Base-by-base conservation (phyloP, 441 rosid genomes). In the Syzygium syzygioides region DNA sequence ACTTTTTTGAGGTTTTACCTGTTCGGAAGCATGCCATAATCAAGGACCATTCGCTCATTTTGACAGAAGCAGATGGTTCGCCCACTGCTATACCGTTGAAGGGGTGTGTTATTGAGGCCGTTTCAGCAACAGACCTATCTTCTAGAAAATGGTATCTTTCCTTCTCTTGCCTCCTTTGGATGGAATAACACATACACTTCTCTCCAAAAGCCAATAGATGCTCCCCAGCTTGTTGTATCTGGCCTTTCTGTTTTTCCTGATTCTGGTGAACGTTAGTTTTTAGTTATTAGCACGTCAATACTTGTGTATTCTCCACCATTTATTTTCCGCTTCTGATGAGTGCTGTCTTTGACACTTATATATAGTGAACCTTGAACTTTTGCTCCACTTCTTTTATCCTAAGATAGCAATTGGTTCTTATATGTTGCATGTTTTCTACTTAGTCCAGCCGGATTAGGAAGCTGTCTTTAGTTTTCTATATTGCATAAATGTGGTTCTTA, bases 61-160 rank as follows among this genome's bases (percentile, higher is more conserved):
- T 96, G 90, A 92, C 90, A 4, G 94, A 94, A 68, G 17, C 95
- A 62, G 96, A 95, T 89, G 94, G 95, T 90, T 91, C 96, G 85
- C 89, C 68, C 23, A 91, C 86, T n/a, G 41, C 89, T 55, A 86
- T 98, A 86, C 92, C 88, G 12, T 91, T 98, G 60, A 93, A 92
- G 87, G 94, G 94, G 88, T 96, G 99, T 92, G 48, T 87, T 19
- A 87, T 98, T 86, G 95, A 95, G 89, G 95, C 99, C 88, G 97
- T 98, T 91, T 98, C 99, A 19, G 99, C 97, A 50, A 88, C 99
- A 79, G 90, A 87, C 57, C 94, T 91, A 88, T 84, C 96, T 79
- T 94, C 98, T 3, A 93, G 94, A 90, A 98, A 98, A 94, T 98
- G 99, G 98, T 97, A 86, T 89, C 41, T 76, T 66, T 18, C 41